Conservation (phyloP, 768 basidiomycete species). For the Russula lepida region DNA sequence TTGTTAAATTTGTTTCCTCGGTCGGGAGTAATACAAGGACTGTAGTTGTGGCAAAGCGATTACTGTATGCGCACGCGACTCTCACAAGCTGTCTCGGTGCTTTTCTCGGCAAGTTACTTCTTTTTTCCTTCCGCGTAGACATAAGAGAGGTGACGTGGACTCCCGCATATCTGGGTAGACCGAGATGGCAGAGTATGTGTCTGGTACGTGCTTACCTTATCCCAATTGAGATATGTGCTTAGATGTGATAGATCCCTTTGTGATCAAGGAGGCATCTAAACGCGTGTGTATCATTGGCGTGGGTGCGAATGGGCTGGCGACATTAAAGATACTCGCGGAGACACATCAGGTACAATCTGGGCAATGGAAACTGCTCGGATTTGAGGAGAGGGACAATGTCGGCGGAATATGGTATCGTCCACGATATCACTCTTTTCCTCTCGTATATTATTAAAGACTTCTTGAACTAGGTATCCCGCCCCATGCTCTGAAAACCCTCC, state of each 20-base stretch:
- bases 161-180: neutral
- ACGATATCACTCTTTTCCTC: neutral
- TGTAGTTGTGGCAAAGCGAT: neutral
- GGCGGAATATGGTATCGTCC: constrained; percentile 69
- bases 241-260: neutral
- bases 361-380: constrained; percentile 54
- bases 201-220: neutral
- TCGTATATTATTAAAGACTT: neutral
- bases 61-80: too few species aligned
- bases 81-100: too few species aligned
- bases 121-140: too few species aligned
- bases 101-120: too few species aligned
- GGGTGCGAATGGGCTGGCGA: constrained; percentile 66
- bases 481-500: constrained; percentile 44
- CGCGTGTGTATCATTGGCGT: constrained; percentile 67
- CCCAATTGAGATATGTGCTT: neutral
- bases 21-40: neutral
- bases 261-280: constrained; percentile 19
- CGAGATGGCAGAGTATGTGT: constrained; percentile 1
- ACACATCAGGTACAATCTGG: constrained; percentile 47
- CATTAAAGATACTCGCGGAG: constrained; percentile 57
- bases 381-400: constrained; percentile 54
- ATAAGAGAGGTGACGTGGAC: neutral
- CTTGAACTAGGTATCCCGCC: constrained; percentile 42
- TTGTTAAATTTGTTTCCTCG: neutral